phyloP scores from a whole-genome alignment of 1,284 basidiomycete species.

The Moniliella sp. region DNA sequence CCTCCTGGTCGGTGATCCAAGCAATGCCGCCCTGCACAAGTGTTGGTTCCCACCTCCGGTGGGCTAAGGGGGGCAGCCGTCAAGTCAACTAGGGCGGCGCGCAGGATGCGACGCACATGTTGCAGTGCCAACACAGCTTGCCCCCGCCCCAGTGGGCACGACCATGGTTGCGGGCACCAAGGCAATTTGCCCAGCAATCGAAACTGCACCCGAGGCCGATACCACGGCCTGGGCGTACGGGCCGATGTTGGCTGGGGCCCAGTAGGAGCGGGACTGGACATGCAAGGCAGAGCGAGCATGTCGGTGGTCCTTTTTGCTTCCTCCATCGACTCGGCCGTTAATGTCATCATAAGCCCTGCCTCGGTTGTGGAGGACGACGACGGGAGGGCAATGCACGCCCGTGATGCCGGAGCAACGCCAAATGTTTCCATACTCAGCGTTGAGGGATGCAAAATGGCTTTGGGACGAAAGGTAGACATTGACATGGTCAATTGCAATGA shows the following conservation, averaged over 20 bases:
- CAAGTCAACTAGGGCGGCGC: slow-evolving; percentile 11
- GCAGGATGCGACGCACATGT: slow-evolving; percentile 52
- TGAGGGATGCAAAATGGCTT: slow-evolving; percentile 10
- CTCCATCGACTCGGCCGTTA: not conserved
- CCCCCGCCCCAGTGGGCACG: slow-evolving; percentile 39
- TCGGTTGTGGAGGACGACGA: no score
- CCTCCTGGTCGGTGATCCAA: no score
- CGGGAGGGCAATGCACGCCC: slow-evolving; percentile 70
- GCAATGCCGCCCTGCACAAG: no score
- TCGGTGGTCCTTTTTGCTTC: not conserved
- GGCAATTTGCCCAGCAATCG: slow-evolving; percentile 91
- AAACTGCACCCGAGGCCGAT: slow-evolving; percentile 1
- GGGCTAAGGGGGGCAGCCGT: slow-evolving; percentile 1
- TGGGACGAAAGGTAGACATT: slow-evolving; percentile 53
- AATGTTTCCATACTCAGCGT: slow-evolving; percentile 55
- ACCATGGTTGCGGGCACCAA: slow-evolving; percentile 53
- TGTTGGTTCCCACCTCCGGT: slow-evolving; percentile 18
- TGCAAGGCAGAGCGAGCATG: slow-evolving; percentile 44
- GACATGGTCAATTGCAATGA: slow-evolving; percentile 51
- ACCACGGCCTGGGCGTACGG: slow-evolving; percentile 83
- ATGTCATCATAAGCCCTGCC: not conserved
- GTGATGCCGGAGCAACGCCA: slow-evolving; percentile 69
- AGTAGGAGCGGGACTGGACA: slow-evolving; percentile 83
- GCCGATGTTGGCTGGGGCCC: slow-evolving; percentile 96
- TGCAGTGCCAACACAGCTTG: slow-evolving; percentile 60